Percentiles rank a stretch among this genome's conserved stretches.
These are phyloP conservation scores for Zygoascus tannicola DNA, from an alignment of 805 yeast species.

Conservation along the genomic window DNA sequence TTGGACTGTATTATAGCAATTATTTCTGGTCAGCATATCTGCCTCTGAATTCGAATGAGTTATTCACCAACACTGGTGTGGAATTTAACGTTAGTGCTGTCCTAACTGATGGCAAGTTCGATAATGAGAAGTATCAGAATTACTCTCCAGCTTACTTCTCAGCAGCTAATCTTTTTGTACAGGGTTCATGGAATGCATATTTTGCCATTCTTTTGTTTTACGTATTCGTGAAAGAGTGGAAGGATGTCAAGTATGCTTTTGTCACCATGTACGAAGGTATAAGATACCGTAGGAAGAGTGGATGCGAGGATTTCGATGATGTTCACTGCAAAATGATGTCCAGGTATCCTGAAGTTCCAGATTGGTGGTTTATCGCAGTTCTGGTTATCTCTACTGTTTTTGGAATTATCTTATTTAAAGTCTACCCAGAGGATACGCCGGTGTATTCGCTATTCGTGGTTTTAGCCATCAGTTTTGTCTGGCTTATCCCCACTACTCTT, in stretches of 20 bases:
- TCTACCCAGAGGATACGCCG: slow-evolving; percentile 42
- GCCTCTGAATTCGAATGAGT: slow-evolving; percentile 39
- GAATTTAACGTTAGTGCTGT: slow-evolving; percentile 37
- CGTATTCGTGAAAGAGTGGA: slow-evolving; percentile 38
- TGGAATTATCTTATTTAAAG: slow-evolving; percentile 34
- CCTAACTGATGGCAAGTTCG: slow-evolving; percentile 34
- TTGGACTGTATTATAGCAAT: slow-evolving; percentile 36
- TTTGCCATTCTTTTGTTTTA: slow-evolving; percentile 47
- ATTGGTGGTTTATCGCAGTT: slow-evolving; percentile 56
- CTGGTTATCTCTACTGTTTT: slow-evolving; percentile 36
- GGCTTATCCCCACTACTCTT: slow-evolving; percentile 52
- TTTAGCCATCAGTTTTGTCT: slow-evolving; percentile 44
- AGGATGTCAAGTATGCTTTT: slow-evolving; percentile 7
- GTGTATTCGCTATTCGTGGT: slow-evolving; percentile 56
- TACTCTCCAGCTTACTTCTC: slow-evolving; percentile 50
- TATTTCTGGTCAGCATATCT: slow-evolving; percentile 41
- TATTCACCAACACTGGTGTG: slow-evolving; percentile 36
- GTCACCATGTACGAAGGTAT: slow-evolving; percentile 8
- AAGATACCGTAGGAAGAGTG: slow-evolving; percentile 1
- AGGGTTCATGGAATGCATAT: slow-evolving; percentile 44
- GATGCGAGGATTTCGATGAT: slow-evolving; percentile 23
- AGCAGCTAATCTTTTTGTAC: slow-evolving; percentile 44
- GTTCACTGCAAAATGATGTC: slow-evolving; percentile 33
- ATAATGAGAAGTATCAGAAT: slow-evolving; percentile 35
- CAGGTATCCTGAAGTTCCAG: slow-evolving; percentile 60